Evolutionary conservation across 2,329 filamentous ascomycete species (phyloP), one percentile per base, ranked within the genome.

Genomic region (Paecilomyces variotii): DNA sequence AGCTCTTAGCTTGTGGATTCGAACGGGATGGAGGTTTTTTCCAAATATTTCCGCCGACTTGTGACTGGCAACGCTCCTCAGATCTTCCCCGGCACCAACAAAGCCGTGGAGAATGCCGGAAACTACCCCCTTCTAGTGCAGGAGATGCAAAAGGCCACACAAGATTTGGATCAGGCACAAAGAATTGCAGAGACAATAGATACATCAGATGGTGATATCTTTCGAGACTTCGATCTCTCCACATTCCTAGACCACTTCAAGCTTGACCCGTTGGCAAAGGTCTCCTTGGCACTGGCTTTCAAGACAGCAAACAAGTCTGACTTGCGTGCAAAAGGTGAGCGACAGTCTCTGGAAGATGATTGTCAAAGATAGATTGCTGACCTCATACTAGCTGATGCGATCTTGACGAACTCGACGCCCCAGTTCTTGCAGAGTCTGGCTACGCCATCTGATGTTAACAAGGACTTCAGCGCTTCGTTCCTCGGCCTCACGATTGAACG

Each of bases 11-110:
- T 97, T 74, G 88, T 97, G 79, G 88, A 96, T 85, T 92, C 93
- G 70, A 88, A 96, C 91, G 92, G 92, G 72, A 99, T 99, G 93
- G 95, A 99, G 82, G 91, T 97, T 72, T 97, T 92, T 75, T 87
- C 90, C 61, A 95, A 92, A 80, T 97, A 94, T 76, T 96, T 99
- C 77, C 87, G 91, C 76, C 90, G 93, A 76, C 82, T 97, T 73
- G 85, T 99, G 71, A 89, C 88, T 76, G 87, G 88, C 78, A 97
- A 97, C 85, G 91, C 92, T 68, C 80, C 87, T 63, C 88, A 94
- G 70, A 94, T 99, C 73, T 97, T 97, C 72, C 87, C 91, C 56
- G 86, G 88, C 63, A 80, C 87, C 57, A 89, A 85, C 68, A 84
- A 91, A 75, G 84, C 85, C 58, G 84, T 86, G 64, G 83, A 90